A percentile compares a stretch with the other conserved stretches of the same genome.
phyloP scores from a whole-genome alignment of 2,329 filamentous ascomycete genomes.

The Fusarium penzigii region DNA sequence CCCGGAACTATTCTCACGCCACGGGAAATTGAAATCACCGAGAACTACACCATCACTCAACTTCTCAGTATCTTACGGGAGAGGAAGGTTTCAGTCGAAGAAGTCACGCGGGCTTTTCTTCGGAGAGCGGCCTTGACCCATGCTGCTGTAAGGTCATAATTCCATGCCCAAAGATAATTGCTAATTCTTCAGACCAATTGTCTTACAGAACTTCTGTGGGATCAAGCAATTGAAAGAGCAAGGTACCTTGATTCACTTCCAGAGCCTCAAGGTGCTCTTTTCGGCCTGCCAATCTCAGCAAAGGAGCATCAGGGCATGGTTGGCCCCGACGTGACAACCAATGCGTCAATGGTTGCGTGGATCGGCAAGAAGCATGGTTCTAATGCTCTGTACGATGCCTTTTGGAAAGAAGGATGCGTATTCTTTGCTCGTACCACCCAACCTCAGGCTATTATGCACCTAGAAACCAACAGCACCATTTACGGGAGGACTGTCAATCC shows the following conservation, averaged over 20 bases:
- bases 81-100: slow-evolving; percentile 26
- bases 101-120: slow-evolving; percentile 29
- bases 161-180: too few relatives aligned
- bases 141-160: slow-evolving; percentile 17
- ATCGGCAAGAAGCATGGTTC: slow-evolving; percentile 35
- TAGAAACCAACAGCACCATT: slow-evolving; percentile 65
- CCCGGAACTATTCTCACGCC: slow-evolving; percentile 23
- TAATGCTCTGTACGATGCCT: slow-evolving; percentile 31
- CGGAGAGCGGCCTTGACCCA: slow-evolving; percentile 29
- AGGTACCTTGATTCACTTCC: slow-evolving; percentile 35
- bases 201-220: slow-evolving; percentile 36
- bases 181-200: slow-evolving; percentile 31
- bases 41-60: slow-evolving; percentile 26
- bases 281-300: slow-evolving; percentile 37
- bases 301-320: slow-evolving; percentile 41
- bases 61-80: slow-evolving; percentile 20
- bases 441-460: slow-evolving; percentile 56
- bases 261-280: slow-evolving; percentile 34
- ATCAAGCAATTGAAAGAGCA: slow-evolving; percentile 35
- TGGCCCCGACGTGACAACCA: slow-evolving; percentile 29
- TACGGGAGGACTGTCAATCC: slow-evolving; percentile 66
- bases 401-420: slow-evolving; percentile 33
- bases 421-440: slow-evolving; percentile 67
- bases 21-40: slow-evolving; percentile 30
- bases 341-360: slow-evolving; percentile 33